phyloP scores from a whole-genome alignment of 768 basidiomycete species.

The Rhodotorula taiwanensis region DNA sequence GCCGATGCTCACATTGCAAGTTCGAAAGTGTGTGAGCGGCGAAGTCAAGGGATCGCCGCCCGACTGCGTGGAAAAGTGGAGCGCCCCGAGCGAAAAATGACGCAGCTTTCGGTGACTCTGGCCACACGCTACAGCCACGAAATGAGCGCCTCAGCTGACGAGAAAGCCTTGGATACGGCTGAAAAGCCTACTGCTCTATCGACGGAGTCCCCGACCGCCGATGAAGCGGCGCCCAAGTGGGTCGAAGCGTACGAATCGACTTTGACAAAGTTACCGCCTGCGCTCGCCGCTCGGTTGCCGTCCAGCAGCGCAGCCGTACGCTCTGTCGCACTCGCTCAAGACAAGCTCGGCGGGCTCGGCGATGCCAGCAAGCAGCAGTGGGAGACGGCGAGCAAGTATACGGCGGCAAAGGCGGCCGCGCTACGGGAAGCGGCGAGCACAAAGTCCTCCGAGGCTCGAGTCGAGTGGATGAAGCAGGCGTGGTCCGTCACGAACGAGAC shows the following conservation, averaged over 20 bases:
- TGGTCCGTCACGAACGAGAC: slow-evolving; percentile 26
- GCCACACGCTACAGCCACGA: too few relatives aligned
- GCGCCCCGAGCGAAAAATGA: too few relatives aligned
- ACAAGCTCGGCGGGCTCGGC: neutral
- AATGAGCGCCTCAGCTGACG: too few relatives aligned
- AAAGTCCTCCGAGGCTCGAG: neutral
- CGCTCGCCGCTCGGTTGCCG: neutral
- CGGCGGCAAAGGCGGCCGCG: neutral
- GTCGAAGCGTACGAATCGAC: neutral
- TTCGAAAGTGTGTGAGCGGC: too few relatives aligned
- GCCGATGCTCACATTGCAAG: too few relatives aligned
- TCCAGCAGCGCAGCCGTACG: neutral
- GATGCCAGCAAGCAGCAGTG: neutral
- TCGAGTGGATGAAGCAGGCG: slow-evolving; percentile 8
- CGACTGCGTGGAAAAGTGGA: too few relatives aligned
- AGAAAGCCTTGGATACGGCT: too few relatives aligned
- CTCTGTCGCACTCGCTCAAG: neutral
- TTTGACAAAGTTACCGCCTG: neutral
- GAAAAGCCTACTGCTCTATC: too few relatives aligned
- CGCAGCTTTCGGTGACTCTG: too few relatives aligned
- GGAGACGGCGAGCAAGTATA: neutral
- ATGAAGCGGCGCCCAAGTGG: too few relatives aligned
- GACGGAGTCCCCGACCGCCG: too few relatives aligned
- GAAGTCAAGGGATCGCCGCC: too few relatives aligned
- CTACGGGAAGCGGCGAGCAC: neutral